Evolutionary conservation across 305 asterid genomes (phyloP), one percentile per base, ranked within the genome.

Genomic region (Salvia sclarea): DNA sequence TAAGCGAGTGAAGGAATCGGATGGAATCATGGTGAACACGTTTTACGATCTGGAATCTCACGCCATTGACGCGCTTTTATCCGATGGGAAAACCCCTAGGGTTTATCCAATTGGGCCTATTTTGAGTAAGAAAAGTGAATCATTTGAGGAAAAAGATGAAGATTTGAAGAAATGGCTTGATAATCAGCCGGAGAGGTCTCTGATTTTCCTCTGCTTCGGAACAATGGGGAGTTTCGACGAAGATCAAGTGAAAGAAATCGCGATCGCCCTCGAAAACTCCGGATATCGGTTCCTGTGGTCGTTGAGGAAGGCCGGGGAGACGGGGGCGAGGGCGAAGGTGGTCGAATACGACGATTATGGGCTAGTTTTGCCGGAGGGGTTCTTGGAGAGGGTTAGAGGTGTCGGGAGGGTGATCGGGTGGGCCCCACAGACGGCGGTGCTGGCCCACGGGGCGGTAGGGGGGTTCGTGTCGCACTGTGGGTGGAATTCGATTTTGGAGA

Each of bases 161-260:
- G 81, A 57, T 0, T 74, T 87, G 56, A 38, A 68, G 75, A 76
- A 76, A 24, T 89, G 92, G 95, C 81, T 89, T 5, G 86, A 87
- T 56, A 22, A 59, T 0, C 91, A 83, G 57, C 85, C 86, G 3
- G 64, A 75, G 2, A 73, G 59, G 30, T 25, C 4, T 25, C 3
- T 25, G 30, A 4, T 25, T 25, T 25, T 25, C 30, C 30, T 25
- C 5, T 87, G 90, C 44, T 89, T 89, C 41, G 96, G 92, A 0
- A 82, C 78, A 9, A 50, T 28, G 48, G 95, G 94, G 0, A 33
- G 62, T 4, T 83, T 86, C 33, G 78, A 67, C 1, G 78, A 11
- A 6, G 61, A 58, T 0, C 96, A 89, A 54, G 82, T 82, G 61
- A 78, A 35, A 61, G 84, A 89, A 59, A 75, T 89, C 4, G 87